Percentiles rank a stretch among this genome's conserved stretches.
Evolutionary conservation across 441 rosid genomes (phyloP).

Genomic region (Raphanus hybrid): DNA sequence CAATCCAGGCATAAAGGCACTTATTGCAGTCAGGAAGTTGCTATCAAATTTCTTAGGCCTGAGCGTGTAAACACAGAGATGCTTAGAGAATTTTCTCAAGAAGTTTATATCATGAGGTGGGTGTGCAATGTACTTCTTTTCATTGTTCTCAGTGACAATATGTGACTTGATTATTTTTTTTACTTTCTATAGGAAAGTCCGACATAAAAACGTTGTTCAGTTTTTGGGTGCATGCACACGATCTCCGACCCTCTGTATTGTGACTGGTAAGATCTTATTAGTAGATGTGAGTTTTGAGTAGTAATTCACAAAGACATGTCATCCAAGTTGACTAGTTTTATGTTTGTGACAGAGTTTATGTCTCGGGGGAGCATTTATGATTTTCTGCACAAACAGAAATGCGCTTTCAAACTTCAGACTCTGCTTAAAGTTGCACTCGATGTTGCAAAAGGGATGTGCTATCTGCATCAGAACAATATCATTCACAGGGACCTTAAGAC

Average conservation of each 20-base stretch:
- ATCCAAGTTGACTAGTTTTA: conserved; percentile 34
- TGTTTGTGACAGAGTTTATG: conserved; percentile 55
- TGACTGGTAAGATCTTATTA: conserved; percentile 60
- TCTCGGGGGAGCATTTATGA: conserved; percentile 84
- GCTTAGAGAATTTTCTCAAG: conserved; percentile 89
- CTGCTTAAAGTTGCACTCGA: conserved; percentile 81
- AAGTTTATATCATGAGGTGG: conserved; percentile 94
- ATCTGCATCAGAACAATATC: conserved; percentile 89
- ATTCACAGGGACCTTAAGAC: conserved; percentile 93
- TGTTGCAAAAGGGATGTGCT: conserved; percentile 92
- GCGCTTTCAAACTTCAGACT: conserved; percentile 71
- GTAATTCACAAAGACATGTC: conserved; percentile 29
- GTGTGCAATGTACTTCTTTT: conserved; percentile 40
- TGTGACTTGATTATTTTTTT: neutral
- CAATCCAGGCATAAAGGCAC: conserved; percentile 80
- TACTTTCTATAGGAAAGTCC: conserved; percentile 66
- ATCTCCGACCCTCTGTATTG: conserved; percentile 79
- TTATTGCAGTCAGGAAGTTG: conserved; percentile 94
- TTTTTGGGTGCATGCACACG: conserved; percentile 87
- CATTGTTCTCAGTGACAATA: neutral
- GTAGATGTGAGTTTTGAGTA: conserved; percentile 38
- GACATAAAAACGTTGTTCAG: conserved; percentile 90
- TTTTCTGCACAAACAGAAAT: conserved; percentile 76
- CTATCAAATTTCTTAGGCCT: conserved; percentile 84
- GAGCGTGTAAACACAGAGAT: conserved; percentile 73